A percentile compares a stretch with the other conserved stretches of the same genome.
These are phyloP conservation scores for Didymosphaeria variabile DNA, from an alignment of 2,329 filamentous ascomycete genomes.

Conservation along the genomic window DNA sequence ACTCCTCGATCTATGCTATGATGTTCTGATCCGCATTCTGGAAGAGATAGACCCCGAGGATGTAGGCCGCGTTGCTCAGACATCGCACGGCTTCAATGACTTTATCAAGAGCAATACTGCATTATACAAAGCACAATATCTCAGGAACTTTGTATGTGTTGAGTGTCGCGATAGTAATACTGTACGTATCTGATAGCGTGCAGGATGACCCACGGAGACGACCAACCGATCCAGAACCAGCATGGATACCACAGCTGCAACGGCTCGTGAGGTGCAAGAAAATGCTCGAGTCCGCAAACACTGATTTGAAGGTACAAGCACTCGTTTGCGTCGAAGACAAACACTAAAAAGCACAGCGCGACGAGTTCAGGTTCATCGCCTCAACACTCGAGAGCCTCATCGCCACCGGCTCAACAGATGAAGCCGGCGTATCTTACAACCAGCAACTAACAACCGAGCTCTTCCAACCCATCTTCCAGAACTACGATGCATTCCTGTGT, in stretches of 20 bases:
- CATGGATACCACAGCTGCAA: conserved; percentile 43
- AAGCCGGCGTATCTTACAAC: not conserved
- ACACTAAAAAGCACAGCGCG: conserved; percentile 59
- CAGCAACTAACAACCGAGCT: not conserved
- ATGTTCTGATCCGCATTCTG: conserved; percentile 45
- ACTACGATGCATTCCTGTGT: conserved; percentile 63
- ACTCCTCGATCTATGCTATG: conserved; percentile 47
- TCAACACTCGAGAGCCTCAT: not conserved
- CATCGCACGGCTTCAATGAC: conserved; percentile 55
- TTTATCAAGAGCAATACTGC: conserved; percentile 67
- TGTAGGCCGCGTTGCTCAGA: conserved; percentile 40
- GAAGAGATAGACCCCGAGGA: conserved; percentile 44
- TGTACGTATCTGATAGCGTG: not conserved
- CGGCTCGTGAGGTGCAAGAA: conserved; percentile 49
- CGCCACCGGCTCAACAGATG: not conserved
- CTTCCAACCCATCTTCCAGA: not conserved
- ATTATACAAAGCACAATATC: conserved; percentile 70
- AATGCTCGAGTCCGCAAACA: conserved; percentile 54
- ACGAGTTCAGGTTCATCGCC: not conserved
- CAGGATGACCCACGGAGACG: conserved; percentile 52
- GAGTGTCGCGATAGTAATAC: not conserved
- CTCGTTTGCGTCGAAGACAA: conserved; percentile 8
- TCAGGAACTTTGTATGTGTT: conserved; percentile 61
- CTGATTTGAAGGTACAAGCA: conserved; percentile 50
- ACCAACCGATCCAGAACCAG: conserved; percentile 35